Percentiles rank a stretch among this genome's conserved stretches.
These are phyloP conservation scores for Crucibulum parvulum DNA, from an alignment of 1,284 basidiomycete species.

Conservation along the genomic window DNA sequence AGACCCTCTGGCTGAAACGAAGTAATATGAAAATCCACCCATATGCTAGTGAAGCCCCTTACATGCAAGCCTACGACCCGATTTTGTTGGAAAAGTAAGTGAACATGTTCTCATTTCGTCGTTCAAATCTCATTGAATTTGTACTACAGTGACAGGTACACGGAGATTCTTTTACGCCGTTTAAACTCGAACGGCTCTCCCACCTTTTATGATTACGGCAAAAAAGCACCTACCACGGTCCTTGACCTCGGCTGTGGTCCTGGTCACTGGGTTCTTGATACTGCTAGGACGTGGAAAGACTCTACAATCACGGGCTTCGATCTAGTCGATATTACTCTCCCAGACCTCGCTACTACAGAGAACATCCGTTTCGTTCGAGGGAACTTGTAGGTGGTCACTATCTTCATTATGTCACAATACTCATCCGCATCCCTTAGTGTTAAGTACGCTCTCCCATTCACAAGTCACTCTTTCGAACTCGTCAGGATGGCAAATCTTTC, in stretches of 20 bases:
- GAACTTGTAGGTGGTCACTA: constrained; percentile 65
- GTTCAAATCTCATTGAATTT: constrained; percentile 8
- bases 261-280: constrained; percentile 68
- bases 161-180: constrained; percentile 56
- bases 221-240: constrained; percentile 56
- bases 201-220: constrained; percentile 63
- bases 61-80: constrained; percentile 69
- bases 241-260: constrained; percentile 78
- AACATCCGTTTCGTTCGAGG: constrained; percentile 63
- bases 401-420: constrained; percentile 8
- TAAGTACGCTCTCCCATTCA: constrained; percentile 62
- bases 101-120: constrained; percentile 4
- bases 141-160: constrained; percentile 59
- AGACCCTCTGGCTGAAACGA: constrained; percentile 44
- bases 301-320: constrained; percentile 69
- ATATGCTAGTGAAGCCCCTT: constrained; percentile 58
- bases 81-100: constrained; percentile 65
- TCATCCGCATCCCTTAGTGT: constrained; percentile 44
- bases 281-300: constrained; percentile 64
- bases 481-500: constrained; percentile 73
- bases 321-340: constrained; percentile 58
- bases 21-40: constrained; percentile 60
- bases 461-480: constrained; percentile 66
- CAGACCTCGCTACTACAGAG: constrained; percentile 44
- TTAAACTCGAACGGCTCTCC: constrained; percentile 57